A percentile compares a stretch with the other conserved stretches of the same genome.
Conservation (phyloP, 306 rosid species). For the Argentina anserina region DNA sequence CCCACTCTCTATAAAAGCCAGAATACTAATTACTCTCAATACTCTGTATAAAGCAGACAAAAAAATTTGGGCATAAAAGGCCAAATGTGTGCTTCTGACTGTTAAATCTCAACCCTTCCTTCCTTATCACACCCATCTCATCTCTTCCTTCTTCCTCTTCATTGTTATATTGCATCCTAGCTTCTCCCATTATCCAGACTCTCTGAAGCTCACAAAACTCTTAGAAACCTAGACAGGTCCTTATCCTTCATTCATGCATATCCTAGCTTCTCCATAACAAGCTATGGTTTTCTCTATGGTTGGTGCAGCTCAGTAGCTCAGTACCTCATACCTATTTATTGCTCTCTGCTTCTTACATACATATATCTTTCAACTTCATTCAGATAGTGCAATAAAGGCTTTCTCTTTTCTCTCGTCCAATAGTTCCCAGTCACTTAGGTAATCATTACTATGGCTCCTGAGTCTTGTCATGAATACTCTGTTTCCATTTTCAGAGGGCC, state of each 20-base stretch:
- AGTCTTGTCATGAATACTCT: constrained; percentile 1
- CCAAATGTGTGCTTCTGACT: constrained; percentile 45
- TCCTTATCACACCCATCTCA: constrained; percentile 71
- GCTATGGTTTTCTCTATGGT: constrained; percentile 5
- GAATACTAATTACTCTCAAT: constrained; percentile 33
- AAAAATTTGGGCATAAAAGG: constrained; percentile 41
- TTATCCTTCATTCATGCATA: constrained; percentile 10
- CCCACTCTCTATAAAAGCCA: not conserved
- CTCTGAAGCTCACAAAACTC: constrained; percentile 32
- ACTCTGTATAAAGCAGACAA: constrained; percentile 11
- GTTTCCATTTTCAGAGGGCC: not conserved
- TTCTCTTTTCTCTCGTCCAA: not conserved
- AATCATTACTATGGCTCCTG: constrained; percentile 20
- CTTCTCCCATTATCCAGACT: constrained; percentile 41
- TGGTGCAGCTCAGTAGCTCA: constrained; percentile 6
- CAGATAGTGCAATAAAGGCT: constrained; percentile 22
- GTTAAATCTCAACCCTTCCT: constrained; percentile 93
- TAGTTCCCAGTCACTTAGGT: constrained; percentile 29
- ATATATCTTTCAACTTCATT: not conserved
- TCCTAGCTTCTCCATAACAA: constrained; percentile 16
- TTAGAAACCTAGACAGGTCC: not conserved
- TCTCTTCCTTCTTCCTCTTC: constrained; percentile 23
- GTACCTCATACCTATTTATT: not conserved
- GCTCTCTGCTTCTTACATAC: not conserved
- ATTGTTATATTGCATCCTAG: constrained; percentile 26